A percentile compares a stretch with the other conserved stretches of the same genome.
These are phyloP conservation scores for Hemileccinum impolitum DNA, from an alignment of 768 basidiomycete genomes.

Conservation along the genomic window DNA sequence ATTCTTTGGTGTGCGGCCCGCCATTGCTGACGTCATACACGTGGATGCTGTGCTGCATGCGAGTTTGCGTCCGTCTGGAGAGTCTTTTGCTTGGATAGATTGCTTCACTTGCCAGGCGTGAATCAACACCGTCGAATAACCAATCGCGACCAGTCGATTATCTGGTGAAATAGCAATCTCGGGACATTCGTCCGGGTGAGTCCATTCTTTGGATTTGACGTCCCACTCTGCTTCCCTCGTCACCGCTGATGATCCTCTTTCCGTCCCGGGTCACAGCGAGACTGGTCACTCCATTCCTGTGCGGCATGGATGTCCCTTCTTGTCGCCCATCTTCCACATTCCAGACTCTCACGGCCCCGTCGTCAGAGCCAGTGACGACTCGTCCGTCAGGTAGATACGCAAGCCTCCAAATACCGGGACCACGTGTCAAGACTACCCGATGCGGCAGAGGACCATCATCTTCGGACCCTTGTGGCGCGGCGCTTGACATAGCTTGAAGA, in stretches of 20 bases:
- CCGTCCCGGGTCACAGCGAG: background rate
- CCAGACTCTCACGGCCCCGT: background rate
- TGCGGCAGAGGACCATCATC: too few species aligned
- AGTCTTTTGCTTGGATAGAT: too few species aligned
- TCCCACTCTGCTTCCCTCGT: background rate
- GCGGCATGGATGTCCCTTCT: background rate
- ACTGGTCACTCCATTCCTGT: background rate
- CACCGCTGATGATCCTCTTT: background rate
- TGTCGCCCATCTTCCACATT: background rate
- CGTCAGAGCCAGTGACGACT: background rate
- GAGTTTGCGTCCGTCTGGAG: too few species aligned
- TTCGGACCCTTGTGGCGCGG: too few species aligned
- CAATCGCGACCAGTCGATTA: background rate
- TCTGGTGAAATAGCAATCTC: background rate
- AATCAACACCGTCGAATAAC: too few species aligned
- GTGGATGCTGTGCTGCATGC: too few species aligned
- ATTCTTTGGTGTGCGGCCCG: too few species aligned
- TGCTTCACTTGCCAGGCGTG: too few species aligned
- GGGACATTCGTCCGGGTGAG: background rate
- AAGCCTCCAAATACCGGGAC: too few species aligned
- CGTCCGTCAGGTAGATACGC: slow-evolving; percentile 2
- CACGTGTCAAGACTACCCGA: too few species aligned
- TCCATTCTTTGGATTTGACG: background rate
- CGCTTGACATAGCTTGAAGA: too few species aligned
- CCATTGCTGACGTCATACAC: too few species aligned